Evolutionary conservation across 2,329 filamentous ascomycete genomes (phyloP).

Genomic region (Cladophialophora chaetospira): DNA sequence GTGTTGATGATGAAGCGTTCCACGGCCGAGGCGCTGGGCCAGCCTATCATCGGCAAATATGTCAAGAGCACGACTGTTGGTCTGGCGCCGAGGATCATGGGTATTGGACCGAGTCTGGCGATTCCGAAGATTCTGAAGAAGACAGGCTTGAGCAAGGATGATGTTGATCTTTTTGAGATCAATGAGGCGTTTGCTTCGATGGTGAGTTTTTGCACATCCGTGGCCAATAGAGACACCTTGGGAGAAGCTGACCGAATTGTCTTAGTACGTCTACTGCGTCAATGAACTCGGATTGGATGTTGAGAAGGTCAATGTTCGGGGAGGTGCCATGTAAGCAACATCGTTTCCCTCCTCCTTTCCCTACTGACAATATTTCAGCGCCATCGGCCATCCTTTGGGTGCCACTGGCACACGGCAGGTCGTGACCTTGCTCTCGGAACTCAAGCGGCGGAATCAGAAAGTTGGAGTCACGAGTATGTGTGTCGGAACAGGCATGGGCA

Average conservation of each 20-base stretch:
- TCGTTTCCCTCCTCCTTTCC: conserved; percentile 70
- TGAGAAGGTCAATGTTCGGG: conserved; percentile 96
- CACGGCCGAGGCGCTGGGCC: conserved; percentile 78
- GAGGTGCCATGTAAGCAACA: conserved; percentile 69
- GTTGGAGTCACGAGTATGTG: conserved; percentile 96
- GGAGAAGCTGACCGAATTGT: not conserved
- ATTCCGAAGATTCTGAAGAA: conserved; percentile 89
- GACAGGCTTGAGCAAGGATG: conserved; percentile 80
- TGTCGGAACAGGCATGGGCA: conserved; percentile 76
- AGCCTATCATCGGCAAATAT: conserved; percentile 92
- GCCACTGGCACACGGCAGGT: conserved; percentile 94
- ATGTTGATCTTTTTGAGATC: conserved; percentile 97
- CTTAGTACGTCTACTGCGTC: conserved; percentile 87
- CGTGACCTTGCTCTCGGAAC: conserved; percentile 85
- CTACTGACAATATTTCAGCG: conserved; percentile 62
- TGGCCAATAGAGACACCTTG: not conserved
- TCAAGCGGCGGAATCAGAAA: conserved; percentile 79
- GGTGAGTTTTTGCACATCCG: conserved; percentile 36
- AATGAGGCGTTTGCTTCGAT: conserved; percentile 95
- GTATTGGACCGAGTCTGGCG: conserved; percentile 89
- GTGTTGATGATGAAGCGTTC: conserved; percentile 96
- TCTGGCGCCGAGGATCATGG: conserved; percentile 92
- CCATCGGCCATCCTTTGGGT: conserved; percentile 91
- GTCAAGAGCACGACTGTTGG: conserved; percentile 88
- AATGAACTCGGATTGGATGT: conserved; percentile 79